These are phyloP conservation scores for Calonectria naviculata DNA, from an alignment of 2,329 filamentous ascomycete genomes.

Conservation along the genomic window DNA sequence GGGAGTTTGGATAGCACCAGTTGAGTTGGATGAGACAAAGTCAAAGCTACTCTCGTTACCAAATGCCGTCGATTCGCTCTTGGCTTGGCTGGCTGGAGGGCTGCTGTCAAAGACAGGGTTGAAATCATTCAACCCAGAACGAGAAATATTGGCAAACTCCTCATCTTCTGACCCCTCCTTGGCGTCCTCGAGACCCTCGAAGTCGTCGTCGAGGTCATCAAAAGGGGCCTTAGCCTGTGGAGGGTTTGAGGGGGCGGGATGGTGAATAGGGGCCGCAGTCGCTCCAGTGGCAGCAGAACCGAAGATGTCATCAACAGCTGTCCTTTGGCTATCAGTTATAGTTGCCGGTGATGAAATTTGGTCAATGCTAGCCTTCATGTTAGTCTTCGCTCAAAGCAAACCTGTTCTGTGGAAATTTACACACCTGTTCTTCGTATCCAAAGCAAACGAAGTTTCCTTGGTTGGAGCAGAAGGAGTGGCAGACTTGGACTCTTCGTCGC, in stretches of 20 bases:
- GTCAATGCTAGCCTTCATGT: conserved; percentile 37
- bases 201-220: conserved; percentile 83
- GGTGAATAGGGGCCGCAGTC: conserved; percentile 41
- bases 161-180: conserved; percentile 84
- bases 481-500: conserved; percentile 15
- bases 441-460: conserved; percentile 34
- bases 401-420: not conserved
- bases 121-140: conserved; percentile 80
- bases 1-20: conserved; percentile 48
- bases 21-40: conserved; percentile 59
- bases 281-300: conserved; percentile 45
- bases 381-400: conserved; percentile 2
- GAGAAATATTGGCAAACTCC: conserved; percentile 80
- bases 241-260: conserved; percentile 46
- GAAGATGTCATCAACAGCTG: conserved; percentile 56
- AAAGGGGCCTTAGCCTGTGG: conserved; percentile 65
- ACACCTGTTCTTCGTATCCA: conserved; percentile 41
- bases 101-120: conserved; percentile 84
- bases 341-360: conserved; percentile 46
- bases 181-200: conserved; percentile 85
- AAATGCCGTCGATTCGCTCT: conserved; percentile 65
- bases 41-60: conserved; percentile 69
- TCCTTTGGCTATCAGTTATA: conserved; percentile 44
- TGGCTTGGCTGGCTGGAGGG: conserved; percentile 64
- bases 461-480: conserved; percentile 33